A percentile compares a stretch with the other conserved stretches of the same genome.
Conservation (phyloP, 495 filamentous ascomycete genomes). For the Daldinia bambusicola region DNA sequence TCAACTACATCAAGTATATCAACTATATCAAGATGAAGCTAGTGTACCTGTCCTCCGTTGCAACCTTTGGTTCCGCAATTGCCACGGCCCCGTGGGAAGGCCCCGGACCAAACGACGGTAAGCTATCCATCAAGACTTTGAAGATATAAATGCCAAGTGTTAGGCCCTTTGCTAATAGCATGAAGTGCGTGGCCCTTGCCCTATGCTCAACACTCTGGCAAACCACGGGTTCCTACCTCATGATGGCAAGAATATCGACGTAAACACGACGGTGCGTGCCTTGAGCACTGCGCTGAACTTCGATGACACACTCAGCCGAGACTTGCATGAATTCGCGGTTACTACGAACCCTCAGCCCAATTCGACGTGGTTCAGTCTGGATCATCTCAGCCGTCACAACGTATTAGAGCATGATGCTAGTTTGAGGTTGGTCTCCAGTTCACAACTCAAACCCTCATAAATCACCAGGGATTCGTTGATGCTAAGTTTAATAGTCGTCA, state of each 20-base stretch:
- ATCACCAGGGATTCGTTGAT: not conserved
- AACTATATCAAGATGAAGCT: constrained; percentile 33
- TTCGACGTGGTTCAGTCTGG: constrained; percentile 59
- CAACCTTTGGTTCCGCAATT: constrained; percentile 29
- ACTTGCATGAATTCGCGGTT: constrained; percentile 57
- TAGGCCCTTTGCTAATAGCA: constrained; percentile 18
- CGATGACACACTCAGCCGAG: constrained; percentile 44
- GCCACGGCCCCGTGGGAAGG: constrained; percentile 20
- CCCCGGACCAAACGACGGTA: constrained; percentile 38
- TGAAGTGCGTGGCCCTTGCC: constrained; percentile 51
- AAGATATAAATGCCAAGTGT: constrained; percentile 21
- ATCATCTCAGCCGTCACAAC: constrained; percentile 59
- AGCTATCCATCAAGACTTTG: constrained; percentile 30
- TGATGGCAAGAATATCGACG: constrained; percentile 53
- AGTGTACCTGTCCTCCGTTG: constrained; percentile 19
- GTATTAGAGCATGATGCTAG: constrained; percentile 64
- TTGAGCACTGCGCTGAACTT: constrained; percentile 59
- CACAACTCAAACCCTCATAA: not conserved
- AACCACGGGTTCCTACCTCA: constrained; percentile 55
- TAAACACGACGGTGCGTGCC: constrained; percentile 48
- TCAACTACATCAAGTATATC: not conserved
- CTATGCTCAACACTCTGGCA: constrained; percentile 54
- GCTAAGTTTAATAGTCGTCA: constrained; percentile 48
- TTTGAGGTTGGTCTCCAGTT: constrained; percentile 53
- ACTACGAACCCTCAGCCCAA: constrained; percentile 61